These are phyloP conservation scores for Tricholoma matsutake DNA, from an alignment of 768 basidiomycete species.

Conservation along the genomic window DNA sequence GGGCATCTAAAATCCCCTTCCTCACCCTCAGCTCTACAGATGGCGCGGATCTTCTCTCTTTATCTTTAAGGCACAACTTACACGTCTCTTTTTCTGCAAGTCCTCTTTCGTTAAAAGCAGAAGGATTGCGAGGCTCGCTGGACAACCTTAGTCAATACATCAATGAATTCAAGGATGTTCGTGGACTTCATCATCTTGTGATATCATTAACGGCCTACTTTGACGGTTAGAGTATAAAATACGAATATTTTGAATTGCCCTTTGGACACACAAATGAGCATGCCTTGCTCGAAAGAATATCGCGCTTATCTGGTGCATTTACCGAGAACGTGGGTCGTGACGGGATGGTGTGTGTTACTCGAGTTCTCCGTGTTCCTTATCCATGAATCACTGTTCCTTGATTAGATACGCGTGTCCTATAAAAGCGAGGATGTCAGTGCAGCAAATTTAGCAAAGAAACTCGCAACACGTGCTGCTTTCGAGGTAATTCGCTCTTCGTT, in stretches of 20 bases:
- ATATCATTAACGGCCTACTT: slow-evolving; percentile 5
- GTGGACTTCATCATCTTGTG: slow-evolving; percentile 11
- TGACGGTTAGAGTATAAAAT: slow-evolving; percentile 35
- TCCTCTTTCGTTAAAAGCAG: slow-evolving; percentile 57
- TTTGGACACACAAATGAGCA: slow-evolving; percentile 37
- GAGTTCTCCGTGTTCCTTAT: background rate
- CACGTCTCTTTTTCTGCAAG: slow-evolving; percentile 55
- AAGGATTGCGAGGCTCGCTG: slow-evolving; percentile 54
- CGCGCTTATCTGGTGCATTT: slow-evolving; percentile 65
- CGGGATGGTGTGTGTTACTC: slow-evolving; percentile 40
- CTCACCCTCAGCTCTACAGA: slow-evolving; percentile 39
- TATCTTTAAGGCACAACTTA: slow-evolving; percentile 60
- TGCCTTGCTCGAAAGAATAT: slow-evolving; percentile 59
- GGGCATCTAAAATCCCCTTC: background rate
- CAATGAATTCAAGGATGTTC: slow-evolving; percentile 46
- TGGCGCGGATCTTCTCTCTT: slow-evolving; percentile 55
- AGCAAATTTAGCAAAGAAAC: slow-evolving; percentile 44
- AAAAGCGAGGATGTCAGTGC: slow-evolving; percentile 34
- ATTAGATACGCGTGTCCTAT: slow-evolving; percentile 57
- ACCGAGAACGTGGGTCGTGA: slow-evolving; percentile 48
- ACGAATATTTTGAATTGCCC: slow-evolving; percentile 42
- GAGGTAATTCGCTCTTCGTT: slow-evolving; percentile 38
- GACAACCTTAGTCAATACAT: slow-evolving; percentile 48
- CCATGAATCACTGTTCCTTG: background rate
- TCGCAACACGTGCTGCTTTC: slow-evolving; percentile 48